These are phyloP conservation scores for Theileria orientalis DNA, from an alignment of 169 alveolate genomes.

Conservation along the genomic window DNA sequence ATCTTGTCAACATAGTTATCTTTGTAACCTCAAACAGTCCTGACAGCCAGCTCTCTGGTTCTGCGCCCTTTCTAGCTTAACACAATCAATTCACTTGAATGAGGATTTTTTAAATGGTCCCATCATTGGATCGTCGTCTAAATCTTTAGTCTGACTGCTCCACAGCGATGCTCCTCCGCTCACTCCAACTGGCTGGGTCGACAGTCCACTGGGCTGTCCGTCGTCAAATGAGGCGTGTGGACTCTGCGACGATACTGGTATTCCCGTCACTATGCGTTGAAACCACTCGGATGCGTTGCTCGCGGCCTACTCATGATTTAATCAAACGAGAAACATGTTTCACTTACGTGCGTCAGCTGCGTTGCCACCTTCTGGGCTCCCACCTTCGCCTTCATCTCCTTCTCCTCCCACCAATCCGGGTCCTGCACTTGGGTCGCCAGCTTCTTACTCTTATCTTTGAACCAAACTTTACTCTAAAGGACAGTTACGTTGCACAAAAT, in stretches of 20 bases:
- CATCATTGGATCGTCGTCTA: slow-evolving; percentile 53
- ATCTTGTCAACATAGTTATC: no score
- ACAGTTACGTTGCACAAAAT: not conserved
- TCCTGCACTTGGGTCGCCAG: slow-evolving; percentile 55
- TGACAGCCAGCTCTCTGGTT: no score
- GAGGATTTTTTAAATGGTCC: slow-evolving; percentile 43
- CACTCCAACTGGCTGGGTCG: slow-evolving; percentile 28
- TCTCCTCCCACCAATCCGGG: slow-evolving; percentile 66
- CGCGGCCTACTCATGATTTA: slow-evolving; percentile 57
- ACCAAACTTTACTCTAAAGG: slow-evolving; percentile 41
- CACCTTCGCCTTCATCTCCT: slow-evolving; percentile 42
- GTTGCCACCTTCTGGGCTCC: slow-evolving; percentile 56
- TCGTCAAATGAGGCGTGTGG: slow-evolving; percentile 1
- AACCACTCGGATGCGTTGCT: slow-evolving; percentile 49
- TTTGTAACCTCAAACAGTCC: no score
- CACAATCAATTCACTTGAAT: slow-evolving; percentile 1
- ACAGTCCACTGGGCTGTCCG: not conserved
- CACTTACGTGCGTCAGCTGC: slow-evolving; percentile 39
- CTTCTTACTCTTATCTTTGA: slow-evolving; percentile 47
- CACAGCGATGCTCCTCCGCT: slow-evolving; percentile 50
- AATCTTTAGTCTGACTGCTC: slow-evolving; percentile 50
- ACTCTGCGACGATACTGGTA: not conserved
- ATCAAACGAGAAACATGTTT: not conserved
- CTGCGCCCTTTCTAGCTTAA: no score
- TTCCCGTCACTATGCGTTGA: slow-evolving; percentile 36